Conservation (phyloP, 805 yeast genomes). For the Saccharomyces jurei region DNA sequence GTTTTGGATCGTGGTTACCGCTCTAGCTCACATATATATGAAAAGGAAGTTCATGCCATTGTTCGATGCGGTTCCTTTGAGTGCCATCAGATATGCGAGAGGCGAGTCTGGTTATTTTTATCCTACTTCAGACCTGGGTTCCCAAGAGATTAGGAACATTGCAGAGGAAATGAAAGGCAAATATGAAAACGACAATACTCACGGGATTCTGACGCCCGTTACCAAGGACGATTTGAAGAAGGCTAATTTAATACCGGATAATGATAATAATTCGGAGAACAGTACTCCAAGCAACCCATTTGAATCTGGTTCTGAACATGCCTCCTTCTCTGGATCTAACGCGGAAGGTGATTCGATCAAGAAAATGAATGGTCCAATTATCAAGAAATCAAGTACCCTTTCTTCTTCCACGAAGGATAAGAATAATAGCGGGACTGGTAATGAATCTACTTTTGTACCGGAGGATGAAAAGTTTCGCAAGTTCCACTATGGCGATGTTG, state of each 20-base stretch:
- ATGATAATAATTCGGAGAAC: conserved; percentile 4
- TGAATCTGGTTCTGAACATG: not conserved
- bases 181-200: conserved; percentile 19
- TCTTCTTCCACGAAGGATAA: conserved; percentile 3
- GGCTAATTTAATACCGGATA: conserved; percentile 23
- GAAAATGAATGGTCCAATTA: not conserved
- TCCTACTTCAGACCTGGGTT: conserved; percentile 60
- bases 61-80: conserved; percentile 61
- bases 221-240: conserved; percentile 23
- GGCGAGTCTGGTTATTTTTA: conserved; percentile 38
- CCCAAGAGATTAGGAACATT: conserved; percentile 43
- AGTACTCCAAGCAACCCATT: conserved; percentile 1
- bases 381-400: conserved; percentile 2
- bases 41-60: conserved; percentile 54
- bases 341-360: not conserved
- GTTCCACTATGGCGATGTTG: conserved; percentile 18
- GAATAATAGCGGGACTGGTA: conserved; percentile 1
- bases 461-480: conserved; percentile 24
- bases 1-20: conserved; percentile 50
- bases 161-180: conserved; percentile 33
- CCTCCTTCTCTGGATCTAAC: conserved; percentile 3
- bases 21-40: conserved; percentile 48
- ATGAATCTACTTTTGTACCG: conserved; percentile 23
- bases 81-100: conserved; percentile 37
- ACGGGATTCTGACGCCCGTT: conserved; percentile 25